phyloP scores from a whole-genome alignment of 2,329 filamentous ascomycete genomes.

The Ramularia collo-cygni region DNA sequence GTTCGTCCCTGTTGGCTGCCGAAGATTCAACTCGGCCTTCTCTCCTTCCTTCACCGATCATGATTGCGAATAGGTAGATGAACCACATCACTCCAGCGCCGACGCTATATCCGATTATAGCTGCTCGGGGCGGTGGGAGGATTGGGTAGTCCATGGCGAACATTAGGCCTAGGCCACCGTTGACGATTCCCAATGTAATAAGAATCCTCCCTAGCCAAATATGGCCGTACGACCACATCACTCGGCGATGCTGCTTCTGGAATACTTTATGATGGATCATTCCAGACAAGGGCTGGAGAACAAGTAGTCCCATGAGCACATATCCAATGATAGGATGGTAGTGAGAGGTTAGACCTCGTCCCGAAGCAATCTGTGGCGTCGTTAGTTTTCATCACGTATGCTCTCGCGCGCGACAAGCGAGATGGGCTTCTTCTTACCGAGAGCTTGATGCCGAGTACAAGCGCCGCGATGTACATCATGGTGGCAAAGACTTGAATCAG shows the following conservation, averaged over 20 bases:
- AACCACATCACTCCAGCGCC: slow-evolving; percentile 44
- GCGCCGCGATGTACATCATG: slow-evolving; percentile 42
- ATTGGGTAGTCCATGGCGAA: slow-evolving; percentile 37
- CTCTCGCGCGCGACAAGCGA: too few relatives aligned
- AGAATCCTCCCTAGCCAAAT: slow-evolving; percentile 49
- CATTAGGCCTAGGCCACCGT: slow-evolving; percentile 49
- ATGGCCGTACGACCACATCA: slow-evolving; percentile 44
- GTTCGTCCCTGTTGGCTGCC: slow-evolving; percentile 7
- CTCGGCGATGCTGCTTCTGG: slow-evolving; percentile 41
- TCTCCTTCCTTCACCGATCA: slow-evolving; percentile 16
- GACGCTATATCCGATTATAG: slow-evolving; percentile 44
- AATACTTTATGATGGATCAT: slow-evolving; percentile 47
- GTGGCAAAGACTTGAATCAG: slow-evolving; percentile 45
- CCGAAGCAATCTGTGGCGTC: slow-evolving; percentile 1
- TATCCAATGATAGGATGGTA: slow-evolving; percentile 51
- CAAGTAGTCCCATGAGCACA: slow-evolving; percentile 43
- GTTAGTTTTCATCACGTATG: too few relatives aligned
- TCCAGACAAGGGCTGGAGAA: slow-evolving; percentile 51
- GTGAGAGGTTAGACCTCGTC: slow-evolving; percentile 26
- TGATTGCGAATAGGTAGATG: slow-evolving; percentile 31
- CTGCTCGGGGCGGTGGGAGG: slow-evolving; percentile 24
- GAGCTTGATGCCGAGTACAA: slow-evolving; percentile 42
- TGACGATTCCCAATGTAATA: slow-evolving; percentile 49
- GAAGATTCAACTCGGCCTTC: slow-evolving; percentile 5
- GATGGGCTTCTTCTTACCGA: too few relatives aligned